Evolutionary conservation across 208 protist species (phyloP).

Genomic region (Porcisia hertigi): DNA sequence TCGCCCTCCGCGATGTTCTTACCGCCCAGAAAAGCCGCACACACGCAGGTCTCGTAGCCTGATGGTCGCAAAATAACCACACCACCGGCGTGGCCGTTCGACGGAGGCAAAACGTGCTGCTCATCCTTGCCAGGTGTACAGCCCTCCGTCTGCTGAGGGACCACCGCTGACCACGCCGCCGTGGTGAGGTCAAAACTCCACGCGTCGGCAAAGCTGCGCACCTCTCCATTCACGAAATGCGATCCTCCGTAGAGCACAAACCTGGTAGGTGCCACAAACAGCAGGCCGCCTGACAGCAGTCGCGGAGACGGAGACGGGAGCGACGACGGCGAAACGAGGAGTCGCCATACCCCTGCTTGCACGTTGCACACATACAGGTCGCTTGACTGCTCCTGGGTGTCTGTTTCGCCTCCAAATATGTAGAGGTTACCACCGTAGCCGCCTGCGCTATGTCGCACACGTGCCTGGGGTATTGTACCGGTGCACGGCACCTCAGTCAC

Average conservation of each 20-base stretch:
- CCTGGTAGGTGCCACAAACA: constrained; percentile 34
- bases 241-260: constrained; percentile 72
- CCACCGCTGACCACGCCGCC: constrained; percentile 18
- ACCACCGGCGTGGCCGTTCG: constrained; percentile 46
- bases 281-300: constrained; percentile 47
- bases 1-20: constrained; percentile 65
- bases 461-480: constrained; percentile 45
- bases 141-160: background rate
- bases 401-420: constrained; percentile 72
- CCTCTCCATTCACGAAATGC: constrained; percentile 54
- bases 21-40: constrained; percentile 61
- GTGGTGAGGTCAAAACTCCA: constrained; percentile 45
- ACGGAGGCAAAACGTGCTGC: constrained; percentile 25
- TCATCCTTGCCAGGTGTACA: background rate
- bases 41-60: background rate
- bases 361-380: constrained; percentile 47
- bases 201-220: constrained; percentile 52
- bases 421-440: constrained; percentile 32
- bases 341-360: constrained; percentile 42
- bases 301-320: constrained; percentile 36
- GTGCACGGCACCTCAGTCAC: constrained; percentile 29
- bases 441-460: constrained; percentile 55
- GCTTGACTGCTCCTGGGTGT: constrained; percentile 46
- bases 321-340: constrained; percentile 20
- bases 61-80: constrained; percentile 12